These are phyloP conservation scores for Xylaria grammica DNA, from an alignment of 495 filamentous ascomycete genomes.

Conservation along the genomic window DNA sequence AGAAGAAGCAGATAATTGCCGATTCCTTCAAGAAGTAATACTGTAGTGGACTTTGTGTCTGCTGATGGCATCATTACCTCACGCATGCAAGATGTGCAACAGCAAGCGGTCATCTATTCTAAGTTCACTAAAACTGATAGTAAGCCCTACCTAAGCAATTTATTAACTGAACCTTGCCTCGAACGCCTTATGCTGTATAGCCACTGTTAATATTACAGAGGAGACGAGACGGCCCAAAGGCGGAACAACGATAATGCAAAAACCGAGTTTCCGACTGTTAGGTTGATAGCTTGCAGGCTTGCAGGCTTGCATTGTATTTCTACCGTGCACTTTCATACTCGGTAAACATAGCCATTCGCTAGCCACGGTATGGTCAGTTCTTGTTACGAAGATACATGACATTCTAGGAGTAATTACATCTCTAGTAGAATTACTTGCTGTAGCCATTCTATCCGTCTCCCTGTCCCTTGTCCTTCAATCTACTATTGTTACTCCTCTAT, in stretches of 20 bases:
- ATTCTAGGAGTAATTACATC: background rate
- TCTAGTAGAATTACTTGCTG: background rate
- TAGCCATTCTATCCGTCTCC: too few relatives aligned
- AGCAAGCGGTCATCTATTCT: background rate
- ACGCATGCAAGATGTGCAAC: background rate
- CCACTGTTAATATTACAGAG: too few relatives aligned
- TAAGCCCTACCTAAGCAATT: background rate
- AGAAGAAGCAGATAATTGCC: background rate
- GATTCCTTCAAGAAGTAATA: too few relatives aligned
- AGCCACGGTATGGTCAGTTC: background rate
- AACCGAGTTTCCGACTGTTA: background rate
- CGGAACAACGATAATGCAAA: background rate
- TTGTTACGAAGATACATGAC: background rate
- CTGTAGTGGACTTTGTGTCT: slow-evolving; percentile 6
- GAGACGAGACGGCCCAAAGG: too few relatives aligned
- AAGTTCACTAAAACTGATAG: background rate
- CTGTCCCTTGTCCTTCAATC: background rate
- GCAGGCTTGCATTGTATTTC: background rate
- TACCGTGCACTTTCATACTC: background rate
- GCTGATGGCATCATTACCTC: background rate
- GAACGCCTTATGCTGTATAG: too few relatives aligned
- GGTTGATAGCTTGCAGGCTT: background rate
- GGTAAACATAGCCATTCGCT: too few relatives aligned
- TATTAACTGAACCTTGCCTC: too few relatives aligned
- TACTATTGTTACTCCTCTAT: background rate